Base-by-base conservation (phyloP, 495 filamentous ascomycete species). In the Penicillium tannophilum region DNA sequence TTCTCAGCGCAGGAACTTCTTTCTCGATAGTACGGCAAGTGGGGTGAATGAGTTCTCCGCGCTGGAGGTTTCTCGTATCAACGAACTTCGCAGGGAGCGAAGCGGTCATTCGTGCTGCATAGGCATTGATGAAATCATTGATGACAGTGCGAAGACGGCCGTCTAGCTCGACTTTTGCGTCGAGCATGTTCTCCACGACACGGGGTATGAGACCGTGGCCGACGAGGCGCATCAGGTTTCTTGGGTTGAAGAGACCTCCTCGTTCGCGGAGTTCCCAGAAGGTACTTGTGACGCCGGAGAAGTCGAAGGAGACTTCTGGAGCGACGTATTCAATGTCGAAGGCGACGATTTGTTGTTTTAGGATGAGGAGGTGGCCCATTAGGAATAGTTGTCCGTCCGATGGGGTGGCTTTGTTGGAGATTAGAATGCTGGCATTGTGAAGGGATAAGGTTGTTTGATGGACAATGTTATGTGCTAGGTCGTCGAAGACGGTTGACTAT, bases 261-360 rank as follows among this genome's bases (percentile, higher is more conserved):
- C 86, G 80, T 54, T 86, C 82, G 48, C 88, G 82, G 6, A 91
- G 77, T 65, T 90, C 86, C 80, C 83, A 90, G 64, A 96, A 90
- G 4, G 90, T 89, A 59, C 83, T 88, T 69, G 88, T 91, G 14
- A 94, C 80, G 51, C 85, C 85, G 23, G 88, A 84, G 72, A 97
- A 94, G 72, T 96, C 88, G 62, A 90, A 82, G 17, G 84, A 82
- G 31, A 88, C 76, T 59, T 86, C 86, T 33, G 90, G 88, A 33
- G 89, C 85, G 45, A 92, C 90, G 63, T 89, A 93, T 70, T 89
- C 86, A 56, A 97, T 94, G 75, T 97, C 92, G 61, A 96, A 92
- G 17, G 92, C 90, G 36, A 96, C 84, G 30, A 97, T 90, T 62
- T 93, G 88, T 62, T 93, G 91, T 65, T 96, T 96, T 11, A 97